Evolutionary conservation across 2,329 filamentous ascomycete species (phyloP).

Genomic region (Hansfordia pulvinata): DNA sequence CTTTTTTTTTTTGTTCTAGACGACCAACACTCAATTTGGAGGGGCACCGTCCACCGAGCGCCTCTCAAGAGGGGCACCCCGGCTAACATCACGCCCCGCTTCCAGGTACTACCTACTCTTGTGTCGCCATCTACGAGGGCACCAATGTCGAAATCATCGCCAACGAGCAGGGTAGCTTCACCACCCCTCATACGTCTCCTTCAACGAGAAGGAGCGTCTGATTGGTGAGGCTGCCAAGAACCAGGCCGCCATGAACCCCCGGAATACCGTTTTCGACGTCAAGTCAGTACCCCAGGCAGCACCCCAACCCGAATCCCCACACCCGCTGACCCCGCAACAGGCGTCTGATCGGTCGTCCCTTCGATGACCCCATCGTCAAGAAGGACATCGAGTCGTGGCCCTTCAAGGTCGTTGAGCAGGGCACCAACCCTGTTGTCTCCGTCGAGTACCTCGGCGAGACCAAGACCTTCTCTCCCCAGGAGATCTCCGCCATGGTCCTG

Average conservation of each 20-base stretch:
- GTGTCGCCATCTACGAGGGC: conserved; percentile 98
- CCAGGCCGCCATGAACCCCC: conserved; percentile 98
- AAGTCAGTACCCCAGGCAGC: too few relatives aligned
- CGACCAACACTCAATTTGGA: too few relatives aligned
- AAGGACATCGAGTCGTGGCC: conserved; percentile 99
- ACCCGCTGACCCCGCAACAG: conserved; percentile 27
- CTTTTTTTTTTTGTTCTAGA: too few relatives aligned
- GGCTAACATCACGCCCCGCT: conserved; percentile 8
- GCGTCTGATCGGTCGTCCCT: conserved; percentile 94
- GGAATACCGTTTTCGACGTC: conserved; percentile 97
- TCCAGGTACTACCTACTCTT: conserved; percentile 97
- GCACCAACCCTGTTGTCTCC: conserved; percentile 80
- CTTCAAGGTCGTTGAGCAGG: conserved; percentile 92
- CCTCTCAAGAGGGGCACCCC: too few relatives aligned
- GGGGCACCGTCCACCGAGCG: too few relatives aligned
- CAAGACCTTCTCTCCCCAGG: conserved; percentile 95
- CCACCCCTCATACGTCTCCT: conserved; percentile 97
- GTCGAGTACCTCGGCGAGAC: conserved; percentile 91
- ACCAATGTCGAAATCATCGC: conserved; percentile 99
- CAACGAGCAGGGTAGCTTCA: conserved; percentile 99
- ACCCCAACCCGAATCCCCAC: too few relatives aligned
- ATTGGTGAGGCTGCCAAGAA: conserved; percentile 99
- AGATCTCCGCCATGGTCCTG: conserved; percentile 98
- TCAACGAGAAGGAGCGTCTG: conserved; percentile 96
- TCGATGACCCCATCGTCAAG: conserved; percentile 92